Conservation (phyloP, 768 basidiomycete species). For the Suillus paluster region DNA sequence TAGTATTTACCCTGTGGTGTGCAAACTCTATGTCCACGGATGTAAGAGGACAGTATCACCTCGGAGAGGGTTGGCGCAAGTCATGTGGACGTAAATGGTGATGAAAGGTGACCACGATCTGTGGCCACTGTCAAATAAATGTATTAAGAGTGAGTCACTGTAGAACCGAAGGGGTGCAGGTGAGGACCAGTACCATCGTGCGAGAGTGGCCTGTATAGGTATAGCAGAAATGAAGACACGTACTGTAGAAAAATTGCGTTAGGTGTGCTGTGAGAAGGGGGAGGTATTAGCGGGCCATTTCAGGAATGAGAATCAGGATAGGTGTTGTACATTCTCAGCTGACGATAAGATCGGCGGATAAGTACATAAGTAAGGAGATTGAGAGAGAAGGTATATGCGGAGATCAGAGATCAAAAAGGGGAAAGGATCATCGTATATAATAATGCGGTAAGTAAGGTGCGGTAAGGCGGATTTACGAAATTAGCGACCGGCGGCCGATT, state of each 20-base stretch:
- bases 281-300: constrained; percentile 15
- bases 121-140: not conserved
- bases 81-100: constrained; percentile 13
- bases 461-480: constrained; percentile 21
- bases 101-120: not conserved
- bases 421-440: constrained; percentile 36
- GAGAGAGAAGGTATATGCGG: constrained; percentile 17
- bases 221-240: not conserved
- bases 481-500: constrained; percentile 20
- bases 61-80: constrained; percentile 10
- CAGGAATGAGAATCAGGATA: constrained; percentile 2
- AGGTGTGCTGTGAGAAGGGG: not conserved
- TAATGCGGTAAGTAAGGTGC: constrained; percentile 21
- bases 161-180: too few species aligned
- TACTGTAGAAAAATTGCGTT: not conserved
- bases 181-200: too few species aligned
- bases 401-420: constrained; percentile 18
- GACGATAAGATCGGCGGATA: constrained; percentile 43
- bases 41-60: constrained; percentile 14
- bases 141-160: too few species aligned
- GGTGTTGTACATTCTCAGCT: constrained; percentile 28
- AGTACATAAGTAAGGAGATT: constrained; percentile 32
- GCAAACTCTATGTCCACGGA: constrained; percentile 34
- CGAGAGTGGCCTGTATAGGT: not conserved
- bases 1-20: too few species aligned